Evolutionary conservation across 768 basidiomycete species (phyloP).

Genomic region (Pholiota microspora): DNA sequence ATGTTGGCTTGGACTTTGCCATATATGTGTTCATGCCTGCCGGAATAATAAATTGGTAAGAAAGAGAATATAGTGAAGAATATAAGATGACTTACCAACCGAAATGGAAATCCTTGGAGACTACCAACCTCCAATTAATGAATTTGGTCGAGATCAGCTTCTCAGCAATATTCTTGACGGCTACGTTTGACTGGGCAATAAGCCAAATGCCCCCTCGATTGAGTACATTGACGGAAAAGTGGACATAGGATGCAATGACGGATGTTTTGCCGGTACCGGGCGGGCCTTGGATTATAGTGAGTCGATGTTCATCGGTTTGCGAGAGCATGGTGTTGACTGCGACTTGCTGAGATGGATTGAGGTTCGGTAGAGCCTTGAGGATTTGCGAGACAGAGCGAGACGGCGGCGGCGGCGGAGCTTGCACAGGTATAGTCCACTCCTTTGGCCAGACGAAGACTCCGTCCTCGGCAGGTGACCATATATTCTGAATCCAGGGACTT

Average conservation of each 20-base stretch:
- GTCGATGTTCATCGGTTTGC: slow-evolving; percentile 27
- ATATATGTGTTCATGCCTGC: slow-evolving; percentile 84
- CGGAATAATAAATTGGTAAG: slow-evolving; percentile 7
- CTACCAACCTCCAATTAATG: slow-evolving; percentile 59
- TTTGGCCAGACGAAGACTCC: slow-evolving; percentile 35
- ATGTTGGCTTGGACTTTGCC: slow-evolving; percentile 41
- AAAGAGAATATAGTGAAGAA: slow-evolving; percentile 5
- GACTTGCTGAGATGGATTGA: slow-evolving; percentile 46
- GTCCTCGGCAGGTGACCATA: slow-evolving; percentile 38
- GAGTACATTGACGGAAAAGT: slow-evolving; percentile 35
- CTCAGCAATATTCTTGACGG: slow-evolving; percentile 87
- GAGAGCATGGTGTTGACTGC: slow-evolving; percentile 52
- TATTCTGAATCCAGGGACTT: slow-evolving; percentile 49
- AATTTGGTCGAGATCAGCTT: slow-evolving; percentile 61
- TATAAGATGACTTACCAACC: slow-evolving; percentile 48
- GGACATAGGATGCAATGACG: slow-evolving; percentile 65
- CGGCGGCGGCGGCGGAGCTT: neutral
- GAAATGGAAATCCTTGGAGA: slow-evolving; percentile 65
- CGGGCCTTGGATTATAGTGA: slow-evolving; percentile 51
- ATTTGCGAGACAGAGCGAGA: neutral
- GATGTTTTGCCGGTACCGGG: slow-evolving; percentile 76
- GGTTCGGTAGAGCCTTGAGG: slow-evolving; percentile 4
- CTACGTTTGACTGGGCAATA: slow-evolving; percentile 82
- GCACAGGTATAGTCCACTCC: slow-evolving; percentile 25
- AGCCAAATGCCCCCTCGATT: slow-evolving; percentile 66